Conservation (phyloP, 2,329 filamentous ascomycete genomes). For the Escovopsis sp. region DNA sequence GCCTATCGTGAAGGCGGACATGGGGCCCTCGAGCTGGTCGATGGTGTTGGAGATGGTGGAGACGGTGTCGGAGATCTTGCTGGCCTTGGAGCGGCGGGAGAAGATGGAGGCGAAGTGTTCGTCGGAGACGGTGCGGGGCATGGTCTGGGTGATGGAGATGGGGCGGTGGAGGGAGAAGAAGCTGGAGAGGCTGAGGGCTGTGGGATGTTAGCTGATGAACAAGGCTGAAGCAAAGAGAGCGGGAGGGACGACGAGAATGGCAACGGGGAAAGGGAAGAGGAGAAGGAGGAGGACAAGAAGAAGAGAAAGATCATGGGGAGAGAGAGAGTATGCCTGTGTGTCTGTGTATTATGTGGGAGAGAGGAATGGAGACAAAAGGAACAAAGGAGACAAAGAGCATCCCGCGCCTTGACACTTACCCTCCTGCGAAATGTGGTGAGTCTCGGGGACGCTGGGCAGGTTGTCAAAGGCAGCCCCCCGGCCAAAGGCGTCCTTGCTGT, state of each 20-base stretch:
- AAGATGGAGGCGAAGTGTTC: constrained; percentile 80
- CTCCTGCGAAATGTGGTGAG: constrained; percentile 53
- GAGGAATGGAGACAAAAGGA: too few relatives aligned
- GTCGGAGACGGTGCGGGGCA: constrained; percentile 56
- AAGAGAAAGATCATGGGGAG: too few relatives aligned
- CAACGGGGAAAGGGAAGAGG: not conserved
- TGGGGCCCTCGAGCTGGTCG: constrained; percentile 42
- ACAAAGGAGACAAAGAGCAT: not conserved
- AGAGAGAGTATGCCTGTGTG: not conserved
- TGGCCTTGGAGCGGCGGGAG: constrained; percentile 33
- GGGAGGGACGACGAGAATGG: too few relatives aligned
- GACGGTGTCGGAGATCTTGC: constrained; percentile 45
- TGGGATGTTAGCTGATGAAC: constrained; percentile 5
- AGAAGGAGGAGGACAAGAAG: too few relatives aligned
- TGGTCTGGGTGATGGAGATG: constrained; percentile 71
- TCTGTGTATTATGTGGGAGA: too few relatives aligned
- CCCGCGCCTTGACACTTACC: constrained; percentile 28
- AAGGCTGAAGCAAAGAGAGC: not conserved
- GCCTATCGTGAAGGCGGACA: constrained; percentile 35
- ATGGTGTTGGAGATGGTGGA: constrained; percentile 48
- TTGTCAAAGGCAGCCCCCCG: constrained; percentile 34
- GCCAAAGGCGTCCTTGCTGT: constrained; percentile 34
- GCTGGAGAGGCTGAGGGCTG: constrained; percentile 74
- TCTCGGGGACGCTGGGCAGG: constrained; percentile 60
- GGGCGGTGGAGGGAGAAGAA: constrained; percentile 96